These are phyloP conservation scores for Aspergillus japonicus DNA, from an alignment of 2,329 filamentous ascomycete species.

Conservation along the genomic window DNA sequence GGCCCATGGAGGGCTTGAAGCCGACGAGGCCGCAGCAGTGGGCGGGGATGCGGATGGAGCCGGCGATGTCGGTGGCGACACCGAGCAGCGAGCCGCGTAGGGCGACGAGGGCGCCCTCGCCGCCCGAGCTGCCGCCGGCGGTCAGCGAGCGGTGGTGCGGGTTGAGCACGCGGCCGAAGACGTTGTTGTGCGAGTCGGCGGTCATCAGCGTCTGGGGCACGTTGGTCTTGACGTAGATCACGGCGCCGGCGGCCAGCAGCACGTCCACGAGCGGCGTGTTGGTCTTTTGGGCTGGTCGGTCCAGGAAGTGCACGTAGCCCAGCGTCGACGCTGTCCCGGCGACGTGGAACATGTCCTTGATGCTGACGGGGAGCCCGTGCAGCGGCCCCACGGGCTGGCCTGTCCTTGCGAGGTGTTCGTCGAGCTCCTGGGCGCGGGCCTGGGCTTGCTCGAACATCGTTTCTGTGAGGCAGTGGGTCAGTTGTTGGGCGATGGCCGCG, in stretches of 20 bases:
- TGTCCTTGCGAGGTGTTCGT: slow-evolving; percentile 42
- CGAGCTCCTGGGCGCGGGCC: slow-evolving; percentile 48
- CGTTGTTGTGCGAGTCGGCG: slow-evolving; percentile 52
- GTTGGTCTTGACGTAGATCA: slow-evolving; percentile 68
- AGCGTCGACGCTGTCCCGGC: slow-evolving; percentile 55
- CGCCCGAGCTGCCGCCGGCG: slow-evolving; percentile 64
- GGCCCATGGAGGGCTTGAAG: slow-evolving; percentile 45
- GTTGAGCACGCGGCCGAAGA: slow-evolving; percentile 62
- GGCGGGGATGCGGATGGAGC: slow-evolving; percentile 46
- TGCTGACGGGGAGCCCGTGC: slow-evolving; percentile 60
- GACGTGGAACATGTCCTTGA: slow-evolving; percentile 51
- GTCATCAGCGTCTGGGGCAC: slow-evolving; percentile 57
- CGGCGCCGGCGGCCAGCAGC: slow-evolving; percentile 58
- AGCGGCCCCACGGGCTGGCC: slow-evolving; percentile 56
- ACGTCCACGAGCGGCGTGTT: slow-evolving; percentile 59
- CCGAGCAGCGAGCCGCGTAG: slow-evolving; percentile 59
- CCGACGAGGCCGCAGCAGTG: slow-evolving; percentile 52
- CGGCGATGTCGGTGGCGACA: slow-evolving; percentile 59
- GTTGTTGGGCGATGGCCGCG: slow-evolving; percentile 34
- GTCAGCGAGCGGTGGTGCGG: slow-evolving; percentile 59
- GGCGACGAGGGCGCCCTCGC: slow-evolving; percentile 61
- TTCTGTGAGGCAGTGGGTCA: slow-evolving; percentile 53
- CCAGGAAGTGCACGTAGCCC: slow-evolving; percentile 60
- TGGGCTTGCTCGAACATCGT: slow-evolving; percentile 54
- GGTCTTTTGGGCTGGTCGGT: slow-evolving; percentile 51